Evolutionary conservation across 495 filamentous ascomycete genomes (phyloP).

Genomic region (Haplographium delicatum): DNA sequence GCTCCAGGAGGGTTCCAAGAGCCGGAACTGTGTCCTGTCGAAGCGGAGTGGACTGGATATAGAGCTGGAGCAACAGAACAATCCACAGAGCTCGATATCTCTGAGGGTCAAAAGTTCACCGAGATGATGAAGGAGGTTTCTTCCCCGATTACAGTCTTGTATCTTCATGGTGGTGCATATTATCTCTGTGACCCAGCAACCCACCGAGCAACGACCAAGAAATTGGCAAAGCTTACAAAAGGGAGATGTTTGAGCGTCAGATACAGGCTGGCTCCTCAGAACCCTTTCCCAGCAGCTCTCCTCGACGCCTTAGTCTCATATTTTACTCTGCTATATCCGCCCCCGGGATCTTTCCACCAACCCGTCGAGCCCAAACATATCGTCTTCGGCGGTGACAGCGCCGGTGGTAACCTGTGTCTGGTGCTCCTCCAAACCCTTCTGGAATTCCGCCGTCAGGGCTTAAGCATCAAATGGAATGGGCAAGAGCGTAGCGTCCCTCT

Average conservation of each 20-base stretch:
- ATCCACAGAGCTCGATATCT: conserved; percentile 49
- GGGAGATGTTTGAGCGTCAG: conserved; percentile 69
- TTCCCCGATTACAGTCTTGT: conserved; percentile 66
- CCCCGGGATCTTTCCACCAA: conserved; percentile 63
- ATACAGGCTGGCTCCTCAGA: conserved; percentile 84
- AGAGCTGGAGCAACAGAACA: conserved; percentile 52
- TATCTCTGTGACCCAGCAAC: conserved; percentile 73
- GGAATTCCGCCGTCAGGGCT: conserved; percentile 53
- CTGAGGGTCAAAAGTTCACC: conserved; percentile 67
- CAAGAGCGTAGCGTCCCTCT: conserved; percentile 49
- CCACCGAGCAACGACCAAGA: conserved; percentile 44
- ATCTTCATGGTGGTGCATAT: conserved; percentile 88
- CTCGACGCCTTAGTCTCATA: conserved; percentile 82
- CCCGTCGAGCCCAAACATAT: conserved; percentile 66
- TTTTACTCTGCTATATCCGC: conserved; percentile 76
- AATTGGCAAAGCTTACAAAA: conserved; percentile 43
- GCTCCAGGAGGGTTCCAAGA: conserved; percentile 39
- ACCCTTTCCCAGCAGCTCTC: conserved; percentile 76
- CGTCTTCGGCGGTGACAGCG: conserved; percentile 79
- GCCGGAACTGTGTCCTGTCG: conserved; percentile 53
- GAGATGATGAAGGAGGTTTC: conserved; percentile 65
- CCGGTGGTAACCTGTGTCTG: conserved; percentile 73
- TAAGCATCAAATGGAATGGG: conserved; percentile 60
- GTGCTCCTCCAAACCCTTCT: conserved; percentile 70
- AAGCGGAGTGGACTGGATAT: conserved; percentile 86